These are phyloP conservation scores for Solanum rostratum DNA, from an alignment of 257 asterid species.

Conservation along the genomic window DNA sequence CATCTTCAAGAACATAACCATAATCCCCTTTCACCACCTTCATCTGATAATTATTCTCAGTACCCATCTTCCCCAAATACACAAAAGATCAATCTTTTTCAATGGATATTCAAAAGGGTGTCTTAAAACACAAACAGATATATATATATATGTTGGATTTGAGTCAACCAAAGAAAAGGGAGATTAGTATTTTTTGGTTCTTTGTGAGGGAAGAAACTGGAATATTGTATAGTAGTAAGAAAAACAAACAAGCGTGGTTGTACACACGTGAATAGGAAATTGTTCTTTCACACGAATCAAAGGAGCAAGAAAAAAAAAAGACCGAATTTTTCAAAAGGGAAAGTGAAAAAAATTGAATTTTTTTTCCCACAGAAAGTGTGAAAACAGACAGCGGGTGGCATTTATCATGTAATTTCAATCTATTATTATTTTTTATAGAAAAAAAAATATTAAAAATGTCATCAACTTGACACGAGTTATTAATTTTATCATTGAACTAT, in stretches of 20 bases:
- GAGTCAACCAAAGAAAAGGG: background rate
- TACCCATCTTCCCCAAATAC: constrained; percentile 11
- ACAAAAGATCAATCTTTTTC: background rate
- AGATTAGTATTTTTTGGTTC: background rate
- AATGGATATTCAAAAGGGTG: background rate
- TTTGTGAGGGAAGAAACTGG: background rate
- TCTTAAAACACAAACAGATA: background rate
- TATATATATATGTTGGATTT: background rate
- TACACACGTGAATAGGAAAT: background rate
- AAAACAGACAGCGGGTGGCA: too few relatives aligned
- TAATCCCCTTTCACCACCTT: constrained; percentile 44
- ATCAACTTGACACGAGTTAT: too few relatives aligned
- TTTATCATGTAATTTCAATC: too few relatives aligned
- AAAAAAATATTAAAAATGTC: too few relatives aligned
- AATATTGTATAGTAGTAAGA: background rate
- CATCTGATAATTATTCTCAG: constrained; percentile 35
- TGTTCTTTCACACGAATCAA: background rate
- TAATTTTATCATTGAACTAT: too few relatives aligned
- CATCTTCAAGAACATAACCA: constrained; percentile 61
- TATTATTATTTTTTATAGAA: too few relatives aligned
- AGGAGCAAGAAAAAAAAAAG: background rate
- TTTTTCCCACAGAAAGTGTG: too few relatives aligned
- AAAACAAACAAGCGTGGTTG: background rate
- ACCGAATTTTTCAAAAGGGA: background rate
- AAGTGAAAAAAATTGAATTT: background rate